A percentile compares a stretch with the other conserved stretches of the same genome.
Evolutionary conservation across 2,329 filamentous ascomycete species (phyloP).

Genomic region (Blastomyces silverae): DNA sequence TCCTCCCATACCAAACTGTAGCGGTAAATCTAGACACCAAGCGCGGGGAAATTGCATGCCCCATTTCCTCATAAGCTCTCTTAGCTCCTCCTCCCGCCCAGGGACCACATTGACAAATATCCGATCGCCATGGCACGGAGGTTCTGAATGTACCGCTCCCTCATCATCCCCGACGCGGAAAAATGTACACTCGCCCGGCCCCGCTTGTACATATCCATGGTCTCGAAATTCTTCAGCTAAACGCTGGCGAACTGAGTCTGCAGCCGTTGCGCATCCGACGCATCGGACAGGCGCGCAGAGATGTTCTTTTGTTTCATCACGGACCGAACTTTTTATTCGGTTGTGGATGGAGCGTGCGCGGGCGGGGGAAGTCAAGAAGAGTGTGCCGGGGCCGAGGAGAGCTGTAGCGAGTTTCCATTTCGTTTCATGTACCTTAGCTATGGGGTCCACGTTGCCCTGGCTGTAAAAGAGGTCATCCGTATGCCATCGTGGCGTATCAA

Average conservation of each 20-base stretch:
- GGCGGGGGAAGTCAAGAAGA: constrained; percentile 36
- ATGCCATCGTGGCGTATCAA: constrained; percentile 45
- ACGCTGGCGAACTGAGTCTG: constrained; percentile 36
- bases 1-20: constrained; percentile 17
- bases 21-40: constrained; percentile 25
- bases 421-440: constrained; percentile 22
- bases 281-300: constrained; percentile 42
- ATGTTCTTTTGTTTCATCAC: constrained; percentile 31
- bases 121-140: constrained; percentile 24
- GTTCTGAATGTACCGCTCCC: constrained; percentile 9
- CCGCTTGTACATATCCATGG: constrained; percentile 14
- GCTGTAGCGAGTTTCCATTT: constrained; percentile 48
- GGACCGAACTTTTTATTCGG: constrained; percentile 25
- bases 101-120: constrained; percentile 37
- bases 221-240: constrained; percentile 30
- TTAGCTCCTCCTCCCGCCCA: constrained; percentile 29
- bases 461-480: constrained; percentile 46
- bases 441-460: neutral
- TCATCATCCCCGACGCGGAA: constrained; percentile 10
- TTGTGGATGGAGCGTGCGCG: constrained; percentile 33
- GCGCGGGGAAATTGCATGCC: constrained; percentile 29
- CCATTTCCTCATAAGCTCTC: constrained; percentile 29
- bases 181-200: constrained; percentile 9
- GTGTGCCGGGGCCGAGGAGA: constrained; percentile 43
- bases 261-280: constrained; percentile 40